Conservation (phyloP, 208 protist genomes). For the Histomonas meleagridis region DNA sequence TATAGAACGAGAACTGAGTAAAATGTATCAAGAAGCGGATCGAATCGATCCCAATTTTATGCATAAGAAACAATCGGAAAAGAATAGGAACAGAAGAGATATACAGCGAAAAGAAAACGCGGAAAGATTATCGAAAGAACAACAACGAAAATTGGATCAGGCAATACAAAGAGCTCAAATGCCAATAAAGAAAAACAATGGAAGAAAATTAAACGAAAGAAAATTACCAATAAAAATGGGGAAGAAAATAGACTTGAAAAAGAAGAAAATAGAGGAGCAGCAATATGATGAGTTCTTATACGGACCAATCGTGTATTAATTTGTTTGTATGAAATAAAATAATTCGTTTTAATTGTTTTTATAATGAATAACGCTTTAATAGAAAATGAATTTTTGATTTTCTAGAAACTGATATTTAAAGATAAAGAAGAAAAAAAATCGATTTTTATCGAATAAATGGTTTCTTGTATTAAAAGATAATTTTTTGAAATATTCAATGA, state of each 20-base stretch:
- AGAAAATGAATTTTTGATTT: too few species aligned
- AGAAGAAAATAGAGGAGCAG: neutral
- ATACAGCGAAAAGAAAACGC: neutral
- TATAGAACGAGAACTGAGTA: neutral
- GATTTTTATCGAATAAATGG: too few species aligned
- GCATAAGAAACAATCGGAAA: neutral
- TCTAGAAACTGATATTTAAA: too few species aligned
- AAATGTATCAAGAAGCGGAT: neutral
- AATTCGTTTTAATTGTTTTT: too few species aligned
- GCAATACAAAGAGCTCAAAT: neutral
- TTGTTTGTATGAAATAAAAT: too few species aligned
- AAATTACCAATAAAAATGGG: neutral
- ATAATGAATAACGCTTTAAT: too few species aligned
- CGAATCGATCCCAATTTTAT: neutral
- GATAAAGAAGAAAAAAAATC: too few species aligned
- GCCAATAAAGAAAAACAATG: slow-evolving; percentile 6
- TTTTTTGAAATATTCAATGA: too few species aligned
- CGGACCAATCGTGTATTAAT: neutral
- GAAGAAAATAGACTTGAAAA: neutral
- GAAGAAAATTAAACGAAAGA: neutral
- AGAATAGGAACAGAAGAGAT: neutral
- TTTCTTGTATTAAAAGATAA: too few species aligned
- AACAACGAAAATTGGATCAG: neutral
- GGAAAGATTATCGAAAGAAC: neutral
- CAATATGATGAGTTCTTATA: neutral